These are phyloP conservation scores for Sonneratia alba DNA, from an alignment of 345 rosid species.

Conservation along the genomic window DNA sequence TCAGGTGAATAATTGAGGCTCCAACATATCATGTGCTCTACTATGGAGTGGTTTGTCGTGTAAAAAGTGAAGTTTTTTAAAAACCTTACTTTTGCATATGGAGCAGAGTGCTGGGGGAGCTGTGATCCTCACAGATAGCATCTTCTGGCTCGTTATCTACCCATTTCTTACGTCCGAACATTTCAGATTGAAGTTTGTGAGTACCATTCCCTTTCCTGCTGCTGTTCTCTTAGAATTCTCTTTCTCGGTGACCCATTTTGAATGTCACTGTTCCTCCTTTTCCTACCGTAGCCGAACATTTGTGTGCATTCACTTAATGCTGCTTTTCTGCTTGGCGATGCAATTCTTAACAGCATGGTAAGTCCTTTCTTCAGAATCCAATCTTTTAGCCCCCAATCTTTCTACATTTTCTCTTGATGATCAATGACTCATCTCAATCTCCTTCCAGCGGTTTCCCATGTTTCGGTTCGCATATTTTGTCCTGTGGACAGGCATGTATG, in stretches of 20 bases:
- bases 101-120: conserved; percentile 74
- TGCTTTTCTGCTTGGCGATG: conserved; percentile 70
- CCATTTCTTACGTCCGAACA: conserved; percentile 47
- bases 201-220: conserved; percentile 16
- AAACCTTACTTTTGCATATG: conserved; percentile 4
- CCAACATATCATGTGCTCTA: neutral
- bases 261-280: neutral
- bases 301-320: conserved; percentile 80
- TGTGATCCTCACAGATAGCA: conserved; percentile 70
- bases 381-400: neutral
- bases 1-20: conserved; percentile 33
- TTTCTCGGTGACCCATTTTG: neutral
- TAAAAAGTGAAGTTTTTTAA: neutral
- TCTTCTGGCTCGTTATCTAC: conserved; percentile 80
- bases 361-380: conserved; percentile 7
- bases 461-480: conserved; percentile 71
- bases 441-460: conserved; percentile 68
- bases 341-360: conserved; percentile 67
- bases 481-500: conserved; percentile 64
- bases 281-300: conserved; percentile 47
- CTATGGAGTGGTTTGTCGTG: neutral
- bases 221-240: neutral
- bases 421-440: neutral
- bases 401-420: neutral
- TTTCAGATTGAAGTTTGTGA: conserved; percentile 55